These are phyloP conservation scores for Ceratobasidium sp. DNA, from an alignment of 1,284 basidiomycete genomes.

Conservation along the genomic window DNA sequence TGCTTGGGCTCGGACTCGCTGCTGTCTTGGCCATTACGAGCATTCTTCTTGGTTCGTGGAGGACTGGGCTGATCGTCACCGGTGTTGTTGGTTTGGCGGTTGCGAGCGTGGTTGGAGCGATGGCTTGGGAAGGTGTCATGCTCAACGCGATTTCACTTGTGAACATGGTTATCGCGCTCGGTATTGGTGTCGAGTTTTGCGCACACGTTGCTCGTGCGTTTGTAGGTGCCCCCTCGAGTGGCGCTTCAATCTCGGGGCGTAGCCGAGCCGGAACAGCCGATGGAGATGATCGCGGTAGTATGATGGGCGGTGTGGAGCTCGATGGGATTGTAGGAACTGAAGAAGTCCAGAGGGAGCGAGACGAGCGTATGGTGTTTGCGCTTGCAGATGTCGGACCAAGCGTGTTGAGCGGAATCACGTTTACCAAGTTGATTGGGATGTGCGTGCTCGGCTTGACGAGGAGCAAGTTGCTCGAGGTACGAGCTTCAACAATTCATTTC, in stretches of 20 bases:
- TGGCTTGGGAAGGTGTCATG: slow-evolving; percentile 92
- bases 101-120: slow-evolving; percentile 88
- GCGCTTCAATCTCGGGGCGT: not conserved
- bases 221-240: slow-evolving; percentile 39
- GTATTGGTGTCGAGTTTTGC: slow-evolving; percentile 97
- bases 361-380: slow-evolving; percentile 91
- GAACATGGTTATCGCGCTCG: slow-evolving; percentile 93
- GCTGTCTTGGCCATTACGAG: slow-evolving; percentile 88
- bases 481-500: slow-evolving; percentile 41
- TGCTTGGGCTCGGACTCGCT: slow-evolving; percentile 83
- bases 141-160: slow-evolving; percentile 95
- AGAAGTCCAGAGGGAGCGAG: slow-evolving; percentile 84
- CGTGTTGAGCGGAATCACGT: slow-evolving; percentile 94
- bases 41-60: slow-evolving; percentile 88
- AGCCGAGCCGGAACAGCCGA: slow-evolving; percentile 1
- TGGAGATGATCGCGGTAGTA: slow-evolving; percentile 18
- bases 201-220: slow-evolving; percentile 95
- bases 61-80: slow-evolving; percentile 87
- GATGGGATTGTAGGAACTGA: slow-evolving; percentile 12
- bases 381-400: slow-evolving; percentile 92
- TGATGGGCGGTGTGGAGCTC: slow-evolving; percentile 17
- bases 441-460: slow-evolving; percentile 89
- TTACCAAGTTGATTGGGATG: slow-evolving; percentile 97
- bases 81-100: slow-evolving; percentile 85
- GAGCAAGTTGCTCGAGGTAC: slow-evolving; percentile 85